Percentiles rank a stretch among this genome's conserved stretches.
Evolutionary conservation across 2,329 filamentous ascomycete genomes (phyloP).

Genomic region (Triangularia setosa): DNA sequence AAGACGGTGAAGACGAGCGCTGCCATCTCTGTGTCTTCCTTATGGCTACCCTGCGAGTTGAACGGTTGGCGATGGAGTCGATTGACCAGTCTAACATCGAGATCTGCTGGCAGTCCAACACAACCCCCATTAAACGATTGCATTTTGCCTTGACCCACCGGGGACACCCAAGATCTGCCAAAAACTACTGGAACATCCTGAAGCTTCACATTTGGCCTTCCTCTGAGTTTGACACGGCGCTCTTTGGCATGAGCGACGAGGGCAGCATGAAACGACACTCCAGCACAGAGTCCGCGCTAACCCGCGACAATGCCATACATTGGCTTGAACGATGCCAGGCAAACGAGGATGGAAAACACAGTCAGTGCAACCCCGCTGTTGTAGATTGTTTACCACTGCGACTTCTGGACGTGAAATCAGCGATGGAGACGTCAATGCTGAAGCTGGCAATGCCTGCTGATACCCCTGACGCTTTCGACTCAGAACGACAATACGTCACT

Average conservation of each 20-base stretch:
- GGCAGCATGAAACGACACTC: neutral
- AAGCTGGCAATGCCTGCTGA: slow-evolving; percentile 7
- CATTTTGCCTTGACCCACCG: slow-evolving; percentile 12
- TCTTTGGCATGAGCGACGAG: neutral
- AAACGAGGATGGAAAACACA: slow-evolving; percentile 11
- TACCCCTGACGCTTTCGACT: neutral
- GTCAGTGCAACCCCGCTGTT: slow-evolving; percentile 4
- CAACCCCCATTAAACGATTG: neutral
- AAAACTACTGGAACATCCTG: slow-evolving; percentile 17
- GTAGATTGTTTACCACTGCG: slow-evolving; percentile 10
- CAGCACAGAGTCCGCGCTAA: slow-evolving; percentile 4
- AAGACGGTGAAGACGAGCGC: slow-evolving; percentile 1
- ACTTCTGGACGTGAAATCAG: slow-evolving; percentile 11
- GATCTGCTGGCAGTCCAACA: slow-evolving; percentile 13
- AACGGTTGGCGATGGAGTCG: slow-evolving; percentile 2
- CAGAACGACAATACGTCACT: slow-evolving; percentile 21
- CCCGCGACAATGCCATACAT: slow-evolving; percentile 7
- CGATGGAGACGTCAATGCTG: neutral
- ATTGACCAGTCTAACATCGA: slow-evolving; percentile 11
- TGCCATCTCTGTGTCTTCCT: slow-evolving; percentile 17
- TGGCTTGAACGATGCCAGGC: slow-evolving; percentile 11
- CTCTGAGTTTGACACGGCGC: neutral
- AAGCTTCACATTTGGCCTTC: slow-evolving; percentile 10
- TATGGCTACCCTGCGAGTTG: slow-evolving; percentile 12
- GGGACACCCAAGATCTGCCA: slow-evolving; percentile 5